Evolutionary conservation across 257 asterid genomes (phyloP).

Genomic region (Echium plantagineum): DNA sequence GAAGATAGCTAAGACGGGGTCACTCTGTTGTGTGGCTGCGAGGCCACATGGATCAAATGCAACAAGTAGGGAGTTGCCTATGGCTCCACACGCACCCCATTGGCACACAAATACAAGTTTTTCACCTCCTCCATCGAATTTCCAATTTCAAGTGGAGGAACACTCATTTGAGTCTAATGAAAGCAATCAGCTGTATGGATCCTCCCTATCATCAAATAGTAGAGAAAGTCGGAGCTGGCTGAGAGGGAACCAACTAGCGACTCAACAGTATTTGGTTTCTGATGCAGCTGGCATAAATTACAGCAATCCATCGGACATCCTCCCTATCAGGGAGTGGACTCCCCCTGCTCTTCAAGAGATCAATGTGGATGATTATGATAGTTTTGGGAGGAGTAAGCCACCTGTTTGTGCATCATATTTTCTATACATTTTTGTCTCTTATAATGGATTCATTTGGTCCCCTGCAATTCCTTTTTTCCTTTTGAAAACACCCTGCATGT

Average conservation of each 20-base stretch:
- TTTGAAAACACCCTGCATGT: background rate
- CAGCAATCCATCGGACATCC: conserved; percentile 82
- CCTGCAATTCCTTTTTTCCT: background rate
- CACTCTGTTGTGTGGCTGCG: conserved; percentile 99
- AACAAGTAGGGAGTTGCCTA: conserved; percentile 85
- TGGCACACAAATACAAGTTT: conserved; percentile 91
- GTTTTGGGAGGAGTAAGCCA: conserved; percentile 58
- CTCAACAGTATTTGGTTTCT: conserved; percentile 53
- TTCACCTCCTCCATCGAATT: conserved; percentile 93
- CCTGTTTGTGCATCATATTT: conserved; percentile 1
- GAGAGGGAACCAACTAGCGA: conserved; percentile 53
- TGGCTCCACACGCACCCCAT: conserved; percentile 89
- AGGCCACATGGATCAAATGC: conserved; percentile 98
- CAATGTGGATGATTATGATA: conserved; percentile 52
- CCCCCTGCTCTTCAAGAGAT: conserved; percentile 85
- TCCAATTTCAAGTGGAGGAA: conserved; percentile 65
- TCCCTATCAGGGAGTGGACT: conserved; percentile 74
- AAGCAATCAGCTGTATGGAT: conserved; percentile 56
- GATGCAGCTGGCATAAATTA: conserved; percentile 58
- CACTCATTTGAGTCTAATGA: conserved; percentile 73
- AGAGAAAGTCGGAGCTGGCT: conserved; percentile 88
- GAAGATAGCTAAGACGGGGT: conserved; percentile 98
- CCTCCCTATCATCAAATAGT: conserved; percentile 85
- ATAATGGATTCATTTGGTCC: background rate
- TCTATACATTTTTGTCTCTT: background rate